Evolutionary conservation across 768 basidiomycete genomes (phyloP).

Genomic region (Trametes cingulata): DNA sequence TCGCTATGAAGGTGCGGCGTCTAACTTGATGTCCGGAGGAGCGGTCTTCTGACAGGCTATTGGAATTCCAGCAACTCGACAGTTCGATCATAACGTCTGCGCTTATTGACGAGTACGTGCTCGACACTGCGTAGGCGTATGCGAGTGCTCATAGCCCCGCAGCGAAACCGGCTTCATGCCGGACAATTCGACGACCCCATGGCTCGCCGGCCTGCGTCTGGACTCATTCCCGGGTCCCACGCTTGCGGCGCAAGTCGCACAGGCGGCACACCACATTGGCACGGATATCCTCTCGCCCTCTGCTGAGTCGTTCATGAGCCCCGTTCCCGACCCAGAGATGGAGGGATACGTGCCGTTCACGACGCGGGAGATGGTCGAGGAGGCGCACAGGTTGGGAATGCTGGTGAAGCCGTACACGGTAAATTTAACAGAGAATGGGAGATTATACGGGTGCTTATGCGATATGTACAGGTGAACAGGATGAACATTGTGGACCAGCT

Average conservation of each 20-base stretch:
- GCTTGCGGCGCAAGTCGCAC: constrained; percentile 57
- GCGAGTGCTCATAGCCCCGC: background rate
- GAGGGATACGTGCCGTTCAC: constrained; percentile 56
- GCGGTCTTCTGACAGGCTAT: background rate
- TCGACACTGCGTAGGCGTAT: background rate
- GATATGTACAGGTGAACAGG: constrained; percentile 51
- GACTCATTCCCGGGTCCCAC: constrained; percentile 64
- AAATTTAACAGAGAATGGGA: constrained; percentile 24
- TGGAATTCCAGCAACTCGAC: constrained; percentile 45
- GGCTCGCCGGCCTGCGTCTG: constrained; percentile 69
- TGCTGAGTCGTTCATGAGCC: constrained; percentile 42
- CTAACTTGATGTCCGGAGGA: background rate
- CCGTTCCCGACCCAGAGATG: constrained; percentile 44
- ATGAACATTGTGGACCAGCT: constrained; percentile 64
- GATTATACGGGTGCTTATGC: background rate
- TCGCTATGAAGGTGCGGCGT: constrained; percentile 64
- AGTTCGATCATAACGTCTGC: constrained; percentile 60
- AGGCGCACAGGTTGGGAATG: constrained; percentile 64
- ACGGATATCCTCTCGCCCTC: constrained; percentile 69
- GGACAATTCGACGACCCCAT: constrained; percentile 53
- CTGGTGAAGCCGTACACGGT: constrained; percentile 77
- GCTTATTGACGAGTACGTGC: constrained; percentile 59
- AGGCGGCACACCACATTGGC: constrained; percentile 64
- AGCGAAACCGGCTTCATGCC: constrained; percentile 44
- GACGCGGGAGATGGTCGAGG: constrained; percentile 66